phyloP scores from a whole-genome alignment of 1,284 basidiomycete genomes.

The Cryptococcus deneoformans region DNA sequence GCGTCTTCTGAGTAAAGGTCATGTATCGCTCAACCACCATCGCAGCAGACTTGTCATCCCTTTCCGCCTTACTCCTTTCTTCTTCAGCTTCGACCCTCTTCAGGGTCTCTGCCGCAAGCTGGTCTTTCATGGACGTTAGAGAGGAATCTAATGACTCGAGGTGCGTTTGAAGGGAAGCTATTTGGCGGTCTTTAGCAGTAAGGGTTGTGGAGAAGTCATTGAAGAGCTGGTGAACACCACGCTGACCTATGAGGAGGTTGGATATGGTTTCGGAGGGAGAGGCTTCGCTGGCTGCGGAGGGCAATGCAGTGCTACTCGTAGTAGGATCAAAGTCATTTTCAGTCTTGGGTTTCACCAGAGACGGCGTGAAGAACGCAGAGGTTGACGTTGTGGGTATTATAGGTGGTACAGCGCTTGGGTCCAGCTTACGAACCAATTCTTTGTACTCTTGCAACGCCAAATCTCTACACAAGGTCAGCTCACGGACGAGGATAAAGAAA shows the following conservation, averaged over 20 bases:
- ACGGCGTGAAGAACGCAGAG: constrained; percentile 20
- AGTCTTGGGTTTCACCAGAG: background rate
- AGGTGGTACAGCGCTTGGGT: constrained; percentile 40
- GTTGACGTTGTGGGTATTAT: constrained; percentile 17
- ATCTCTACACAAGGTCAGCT: constrained; percentile 24
- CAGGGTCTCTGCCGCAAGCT: constrained; percentile 61
- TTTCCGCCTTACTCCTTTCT: constrained; percentile 58
- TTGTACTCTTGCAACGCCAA: constrained; percentile 44
- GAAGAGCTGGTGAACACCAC: constrained; percentile 46
- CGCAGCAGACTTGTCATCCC: constrained; percentile 70
- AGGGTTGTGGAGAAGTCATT: constrained; percentile 42
- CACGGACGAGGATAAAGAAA: background rate
- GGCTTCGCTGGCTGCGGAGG: background rate
- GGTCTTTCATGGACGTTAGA: constrained; percentile 54
- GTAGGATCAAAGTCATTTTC: background rate
- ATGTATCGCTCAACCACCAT: constrained; percentile 87
- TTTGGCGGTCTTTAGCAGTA: constrained; percentile 46
- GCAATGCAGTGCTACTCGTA: background rate
- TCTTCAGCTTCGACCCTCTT: constrained; percentile 50
- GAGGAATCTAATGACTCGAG: constrained; percentile 71
- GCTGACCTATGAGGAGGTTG: constrained; percentile 45
- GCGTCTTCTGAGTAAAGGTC: constrained; percentile 81
- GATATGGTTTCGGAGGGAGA: constrained; percentile 38
- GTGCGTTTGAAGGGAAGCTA: constrained; percentile 74
- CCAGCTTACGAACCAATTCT: constrained; percentile 36